These are phyloP conservation scores for Leccinum barrowsii DNA, from an alignment of 768 basidiomycete species.

Conservation along the genomic window DNA sequence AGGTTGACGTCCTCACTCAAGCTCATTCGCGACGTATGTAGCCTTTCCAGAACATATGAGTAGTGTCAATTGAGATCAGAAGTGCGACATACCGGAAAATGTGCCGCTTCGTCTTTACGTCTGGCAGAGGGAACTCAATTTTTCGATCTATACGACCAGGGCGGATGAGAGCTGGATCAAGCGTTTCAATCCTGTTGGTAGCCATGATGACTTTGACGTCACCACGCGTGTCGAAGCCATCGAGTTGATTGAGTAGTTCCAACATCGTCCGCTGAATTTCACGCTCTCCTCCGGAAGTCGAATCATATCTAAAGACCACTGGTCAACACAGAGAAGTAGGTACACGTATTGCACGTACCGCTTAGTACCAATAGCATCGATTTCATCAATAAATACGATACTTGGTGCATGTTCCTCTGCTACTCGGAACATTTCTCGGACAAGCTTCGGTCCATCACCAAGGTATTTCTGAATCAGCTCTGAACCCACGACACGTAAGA, in stretches of 20 bases:
- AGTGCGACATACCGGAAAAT: slow-evolving; percentile 74
- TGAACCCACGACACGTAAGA: slow-evolving; percentile 94
- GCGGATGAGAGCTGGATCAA: slow-evolving; percentile 97
- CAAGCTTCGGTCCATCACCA: slow-evolving; percentile 97
- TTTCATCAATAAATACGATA: slow-evolving; percentile 99
- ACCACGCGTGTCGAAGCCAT: slow-evolving; percentile 99
- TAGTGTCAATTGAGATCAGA: background rate
- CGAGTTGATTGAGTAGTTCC: slow-evolving; percentile 95
- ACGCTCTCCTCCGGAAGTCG: slow-evolving; percentile 96
- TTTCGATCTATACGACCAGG: slow-evolving; percentile 98
- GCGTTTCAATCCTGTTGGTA: slow-evolving; percentile 94
- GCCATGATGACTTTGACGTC: slow-evolving; percentile 99
- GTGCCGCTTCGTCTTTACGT: slow-evolving; percentile 98
- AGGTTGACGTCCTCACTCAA: slow-evolving; percentile 84
- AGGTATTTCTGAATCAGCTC: slow-evolving; percentile 99
- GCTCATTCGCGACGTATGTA: slow-evolving; percentile 96
- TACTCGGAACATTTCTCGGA: slow-evolving; percentile 93
- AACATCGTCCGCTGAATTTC: slow-evolving; percentile 99
- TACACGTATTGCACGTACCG: slow-evolving; percentile 50
- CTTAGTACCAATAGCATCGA: slow-evolving; percentile 97
- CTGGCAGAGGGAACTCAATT: slow-evolving; percentile 96
- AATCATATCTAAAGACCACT: slow-evolving; percentile 72
- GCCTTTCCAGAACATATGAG: slow-evolving; percentile 36
- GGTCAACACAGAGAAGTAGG: slow-evolving; percentile 4
- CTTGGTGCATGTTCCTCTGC: slow-evolving; percentile 98